These are phyloP conservation scores for Quercus dentata DNA, from an alignment of 306 rosid genomes.

Conservation along the genomic window DNA sequence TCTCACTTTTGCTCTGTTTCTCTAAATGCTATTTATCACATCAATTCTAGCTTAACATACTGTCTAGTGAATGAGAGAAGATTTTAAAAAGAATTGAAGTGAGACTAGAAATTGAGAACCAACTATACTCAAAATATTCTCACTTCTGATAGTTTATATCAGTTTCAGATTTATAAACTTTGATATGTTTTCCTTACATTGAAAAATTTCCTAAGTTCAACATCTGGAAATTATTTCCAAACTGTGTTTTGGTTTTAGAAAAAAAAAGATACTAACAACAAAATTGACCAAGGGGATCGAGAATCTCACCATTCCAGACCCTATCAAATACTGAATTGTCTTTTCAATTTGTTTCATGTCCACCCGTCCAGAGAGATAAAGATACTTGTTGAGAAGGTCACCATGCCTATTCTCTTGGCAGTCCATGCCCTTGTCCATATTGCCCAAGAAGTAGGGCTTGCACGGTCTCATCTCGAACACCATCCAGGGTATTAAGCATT, in stretches of 20 bases:
- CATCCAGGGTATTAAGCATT: conserved; percentile 55
- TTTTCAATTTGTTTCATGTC: conserved; percentile 56
- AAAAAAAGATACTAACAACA: neutral
- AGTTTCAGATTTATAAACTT: neutral
- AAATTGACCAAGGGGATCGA: neutral
- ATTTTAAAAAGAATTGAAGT: neutral
- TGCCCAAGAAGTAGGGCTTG: conserved; percentile 52
- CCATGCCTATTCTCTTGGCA: conserved; percentile 63
- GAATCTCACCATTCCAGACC: conserved; percentile 57
- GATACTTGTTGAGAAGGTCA: conserved; percentile 54
- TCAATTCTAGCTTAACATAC: neutral
- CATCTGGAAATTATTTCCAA: neutral
- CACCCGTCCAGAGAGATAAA: conserved; percentile 54
- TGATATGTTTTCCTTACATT: neutral
- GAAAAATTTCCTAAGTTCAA: neutral
- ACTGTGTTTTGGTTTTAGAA: neutral
- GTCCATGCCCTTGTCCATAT: conserved; percentile 57
- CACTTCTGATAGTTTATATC: neutral
- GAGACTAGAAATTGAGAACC: neutral
- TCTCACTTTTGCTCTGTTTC: neutral
- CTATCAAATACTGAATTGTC: conserved; percentile 54
- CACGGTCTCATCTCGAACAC: conserved; percentile 57
- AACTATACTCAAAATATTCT: neutral
- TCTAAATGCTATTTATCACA: neutral
- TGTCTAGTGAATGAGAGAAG: neutral